phyloP scores from a whole-genome alignment of 345 rosid species.

The Jatropha curcas region DNA sequence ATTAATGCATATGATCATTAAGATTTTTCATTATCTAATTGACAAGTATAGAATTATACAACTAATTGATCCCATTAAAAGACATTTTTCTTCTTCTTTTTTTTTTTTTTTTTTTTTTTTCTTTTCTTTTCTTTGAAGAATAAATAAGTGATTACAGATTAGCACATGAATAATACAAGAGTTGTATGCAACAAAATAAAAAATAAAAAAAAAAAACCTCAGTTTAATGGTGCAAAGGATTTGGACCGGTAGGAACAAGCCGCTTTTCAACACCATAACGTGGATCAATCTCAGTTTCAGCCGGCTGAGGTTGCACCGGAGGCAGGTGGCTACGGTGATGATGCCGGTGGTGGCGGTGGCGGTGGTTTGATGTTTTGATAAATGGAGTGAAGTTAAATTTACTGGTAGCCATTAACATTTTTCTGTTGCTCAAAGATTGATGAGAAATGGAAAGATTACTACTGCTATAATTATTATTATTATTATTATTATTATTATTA shows the following conservation, averaged over 20 bases:
- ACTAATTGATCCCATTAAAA: conserved; percentile 7
- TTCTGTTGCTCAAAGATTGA: conserved; percentile 31
- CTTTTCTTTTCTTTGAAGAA: not conserved
- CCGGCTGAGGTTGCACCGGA: conserved; percentile 15
- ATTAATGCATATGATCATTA: not conserved
- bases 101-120: not conserved
- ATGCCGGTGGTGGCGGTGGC: conserved; percentile 19
- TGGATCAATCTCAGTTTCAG: conserved; percentile 45
- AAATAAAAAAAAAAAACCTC: conserved; percentile 5
- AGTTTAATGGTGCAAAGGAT: conserved; percentile 76
- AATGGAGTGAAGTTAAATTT: conserved; percentile 66
- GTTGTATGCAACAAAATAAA: not conserved
- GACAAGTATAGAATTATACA: conserved; percentile 25
- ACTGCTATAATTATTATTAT: too few species aligned
- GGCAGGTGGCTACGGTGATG: conserved; percentile 17
- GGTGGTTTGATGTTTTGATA: conserved; percentile 15
- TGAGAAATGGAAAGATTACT: not conserved
- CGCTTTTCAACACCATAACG: conserved; percentile 60
- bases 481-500: too few species aligned
- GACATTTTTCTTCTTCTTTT: not conserved
- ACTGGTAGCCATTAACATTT: conserved; percentile 32
- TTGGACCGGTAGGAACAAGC: conserved; percentile 77
- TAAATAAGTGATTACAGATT: conserved; percentile 20
- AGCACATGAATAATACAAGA: conserved; percentile 18
- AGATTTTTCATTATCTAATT: not conserved